phyloP scores from a whole-genome alignment of 371 early-diverging fungal genomes.

The Mucor lusitanicus region DNA sequence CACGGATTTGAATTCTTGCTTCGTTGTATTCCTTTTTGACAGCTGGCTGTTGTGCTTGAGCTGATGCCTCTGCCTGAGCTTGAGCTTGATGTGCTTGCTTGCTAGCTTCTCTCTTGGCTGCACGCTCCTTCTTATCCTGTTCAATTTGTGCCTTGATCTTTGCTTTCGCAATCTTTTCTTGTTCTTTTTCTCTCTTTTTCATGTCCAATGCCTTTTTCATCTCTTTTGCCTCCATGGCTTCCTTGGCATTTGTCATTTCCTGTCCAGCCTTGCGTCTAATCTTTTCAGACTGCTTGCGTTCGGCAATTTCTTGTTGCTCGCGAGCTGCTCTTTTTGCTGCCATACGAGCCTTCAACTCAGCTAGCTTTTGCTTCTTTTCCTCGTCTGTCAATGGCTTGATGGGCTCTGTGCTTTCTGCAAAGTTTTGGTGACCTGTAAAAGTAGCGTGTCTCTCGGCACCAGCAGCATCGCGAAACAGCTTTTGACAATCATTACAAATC shows the following conservation, averaged over 20 bases:
- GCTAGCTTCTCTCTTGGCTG: slow-evolving; percentile 48
- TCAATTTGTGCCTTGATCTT: slow-evolving; percentile 88
- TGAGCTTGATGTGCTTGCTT: slow-evolving; percentile 22
- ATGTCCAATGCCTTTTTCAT: slow-evolving; percentile 72
- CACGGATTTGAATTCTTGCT: slow-evolving; percentile 70
- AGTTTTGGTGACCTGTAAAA: slow-evolving; percentile 82
- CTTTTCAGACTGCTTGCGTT: slow-evolving; percentile 71
- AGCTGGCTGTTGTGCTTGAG: slow-evolving; percentile 19
- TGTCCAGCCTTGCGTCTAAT: slow-evolving; percentile 82
- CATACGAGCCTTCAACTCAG: slow-evolving; percentile 74
- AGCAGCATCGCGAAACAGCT: slow-evolving; percentile 78
- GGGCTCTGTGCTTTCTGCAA: slow-evolving; percentile 81
- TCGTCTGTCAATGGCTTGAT: slow-evolving; percentile 88
- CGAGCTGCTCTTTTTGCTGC: slow-evolving; percentile 71
- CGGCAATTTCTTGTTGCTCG: slow-evolving; percentile 66
- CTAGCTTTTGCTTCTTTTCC: slow-evolving; percentile 79
- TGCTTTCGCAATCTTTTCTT: slow-evolving; percentile 73
- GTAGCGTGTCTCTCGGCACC: slow-evolving; percentile 85
- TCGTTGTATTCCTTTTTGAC: slow-evolving; percentile 68
- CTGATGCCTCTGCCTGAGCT: slow-evolving; percentile 17
- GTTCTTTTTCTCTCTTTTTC: slow-evolving; percentile 80
- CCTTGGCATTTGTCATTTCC: slow-evolving; percentile 75
- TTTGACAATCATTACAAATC: slow-evolving; percentile 86
- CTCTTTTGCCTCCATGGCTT: slow-evolving; percentile 72
- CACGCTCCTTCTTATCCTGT: slow-evolving; percentile 77